A percentile compares a stretch with the other conserved stretches of the same genome.
Evolutionary conservation across 441 rosid species (phyloP).

Genomic region (Mallotus japonicus): DNA sequence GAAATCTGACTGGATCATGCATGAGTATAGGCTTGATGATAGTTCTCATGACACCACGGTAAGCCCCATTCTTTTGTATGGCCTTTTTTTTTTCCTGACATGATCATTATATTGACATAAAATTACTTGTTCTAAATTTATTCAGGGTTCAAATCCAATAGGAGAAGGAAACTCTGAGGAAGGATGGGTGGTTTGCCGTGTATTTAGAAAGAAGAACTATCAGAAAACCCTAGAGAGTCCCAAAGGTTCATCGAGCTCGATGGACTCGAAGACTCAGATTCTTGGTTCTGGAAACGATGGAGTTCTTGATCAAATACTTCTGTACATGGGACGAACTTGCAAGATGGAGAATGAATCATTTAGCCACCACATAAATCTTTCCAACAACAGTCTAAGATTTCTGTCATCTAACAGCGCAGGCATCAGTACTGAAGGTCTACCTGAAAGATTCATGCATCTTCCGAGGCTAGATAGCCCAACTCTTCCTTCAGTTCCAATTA

Average conservation of each 20-base stretch:
- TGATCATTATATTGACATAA: neutral
- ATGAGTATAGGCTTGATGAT: conserved; percentile 87
- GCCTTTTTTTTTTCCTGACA: neutral
- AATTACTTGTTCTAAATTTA: neutral
- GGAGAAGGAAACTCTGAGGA: conserved; percentile 67
- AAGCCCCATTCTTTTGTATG: conserved; percentile 22
- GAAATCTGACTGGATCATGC: conserved; percentile 99
- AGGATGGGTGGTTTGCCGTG: conserved; percentile 94
- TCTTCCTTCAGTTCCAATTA: conserved; percentile 28
- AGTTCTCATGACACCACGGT: conserved; percentile 32
- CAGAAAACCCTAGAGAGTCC: conserved; percentile 73
- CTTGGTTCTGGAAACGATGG: conserved; percentile 38
- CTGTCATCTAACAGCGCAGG: conserved; percentile 14
- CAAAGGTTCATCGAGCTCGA: conserved; percentile 36
- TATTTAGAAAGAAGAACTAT: conserved; percentile 81
- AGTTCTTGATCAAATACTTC: conserved; percentile 66
- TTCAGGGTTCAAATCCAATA: conserved; percentile 37
- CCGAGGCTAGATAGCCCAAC: conserved; percentile 68
- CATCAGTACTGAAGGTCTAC: conserved; percentile 29
- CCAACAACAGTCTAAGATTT: conserved; percentile 23
- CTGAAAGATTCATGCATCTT: conserved; percentile 59
- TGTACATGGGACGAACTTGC: conserved; percentile 69
- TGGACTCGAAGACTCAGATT: conserved; percentile 40
- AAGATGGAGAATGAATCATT: conserved; percentile 51
- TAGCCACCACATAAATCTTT: conserved; percentile 12